phyloP scores from a whole-genome alignment of 2,329 filamentous ascomycete species.

The Aspergillus sp. region DNA sequence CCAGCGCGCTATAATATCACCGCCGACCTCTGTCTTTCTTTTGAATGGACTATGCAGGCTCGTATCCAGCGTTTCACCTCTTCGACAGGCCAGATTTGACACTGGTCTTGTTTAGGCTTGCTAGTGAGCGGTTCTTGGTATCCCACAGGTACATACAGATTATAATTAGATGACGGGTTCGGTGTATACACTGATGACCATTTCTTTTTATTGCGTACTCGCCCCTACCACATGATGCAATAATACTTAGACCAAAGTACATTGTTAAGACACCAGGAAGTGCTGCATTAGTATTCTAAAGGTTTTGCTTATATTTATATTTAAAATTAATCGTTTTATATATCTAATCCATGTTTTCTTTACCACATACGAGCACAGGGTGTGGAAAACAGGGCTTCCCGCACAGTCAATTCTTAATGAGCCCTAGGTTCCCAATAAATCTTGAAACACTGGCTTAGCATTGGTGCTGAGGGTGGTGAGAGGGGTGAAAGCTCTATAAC shows the following conservation, averaged over 20 bases:
- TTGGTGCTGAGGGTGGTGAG: neutral
- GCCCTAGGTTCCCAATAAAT: neutral
- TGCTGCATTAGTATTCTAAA: no score
- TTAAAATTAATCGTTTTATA: no score
- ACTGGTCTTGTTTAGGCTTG: neutral
- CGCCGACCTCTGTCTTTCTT: constrained; percentile 8
- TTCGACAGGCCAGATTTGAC: neutral
- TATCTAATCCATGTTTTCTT: no score
- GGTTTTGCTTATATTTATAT: no score
- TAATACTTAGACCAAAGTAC: no score
- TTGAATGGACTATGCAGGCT: constrained; percentile 12
- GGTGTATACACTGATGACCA: no score
- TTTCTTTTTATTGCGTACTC: no score
- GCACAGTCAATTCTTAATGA: neutral
- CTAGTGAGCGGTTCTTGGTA: no score
- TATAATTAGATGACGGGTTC: no score
- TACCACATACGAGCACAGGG: constrained; percentile 1
- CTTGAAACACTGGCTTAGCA: neutral
- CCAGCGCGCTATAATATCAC: constrained; percentile 22
- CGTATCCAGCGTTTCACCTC: neutral
- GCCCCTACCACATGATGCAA: no score
- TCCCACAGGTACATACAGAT: no score
- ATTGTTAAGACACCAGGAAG: no score
- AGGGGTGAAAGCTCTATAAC: neutral
- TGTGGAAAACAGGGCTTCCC: constrained; percentile 3